Base-by-base conservation (phyloP, 2,329 filamentous ascomycete genomes). In the Fusarium illudens region DNA sequence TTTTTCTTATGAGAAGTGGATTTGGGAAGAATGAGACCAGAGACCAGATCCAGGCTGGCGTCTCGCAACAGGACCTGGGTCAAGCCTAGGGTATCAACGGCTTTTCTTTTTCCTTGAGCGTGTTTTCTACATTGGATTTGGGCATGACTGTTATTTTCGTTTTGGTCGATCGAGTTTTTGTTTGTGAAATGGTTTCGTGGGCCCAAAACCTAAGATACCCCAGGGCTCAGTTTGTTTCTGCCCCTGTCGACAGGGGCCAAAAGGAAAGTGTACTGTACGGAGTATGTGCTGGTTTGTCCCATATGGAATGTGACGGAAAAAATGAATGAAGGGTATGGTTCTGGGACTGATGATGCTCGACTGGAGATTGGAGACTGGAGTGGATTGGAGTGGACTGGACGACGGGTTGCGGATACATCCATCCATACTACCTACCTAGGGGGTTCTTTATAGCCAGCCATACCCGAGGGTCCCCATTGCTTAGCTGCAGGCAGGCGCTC, bases 1-100 rank as follows among this genome's bases (percentile, higher is more conserved):
- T 36, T 36, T n/a, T 49, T 22, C 42, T 29, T 17, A 20, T 20
- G 42, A 37, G 30, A 19, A 52, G 42, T 15, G 39, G 27, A 20
- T 37, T 27, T 30, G 44, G 37, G 44, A 27, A 20, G 19, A 25
- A 19, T 13, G 19, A 57, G 20, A 36, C 42, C 42, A 50, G 33
- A 56, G 34, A 51, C 65, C 62, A 65, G 64, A 20, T 44, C 63
- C 66, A 69, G 66, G 46, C 62, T 68, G 66, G 65, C 50, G n/a
- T 25, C 10, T 37, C 39, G 52, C 44, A 67, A 68, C 65, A 69
- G 65, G n/a, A 69, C 66, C 68, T 52, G 61, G 57, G n/a, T 54
- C 17, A 50, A 36, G 52, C 54, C 58, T 57, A 59, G 65, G 65
- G 54, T 27, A 57, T 39, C 57, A 66, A 33, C 48, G 33, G 6